Conservation (phyloP, 1,284 basidiomycete species). For the Cronartium quercuum region DNA sequence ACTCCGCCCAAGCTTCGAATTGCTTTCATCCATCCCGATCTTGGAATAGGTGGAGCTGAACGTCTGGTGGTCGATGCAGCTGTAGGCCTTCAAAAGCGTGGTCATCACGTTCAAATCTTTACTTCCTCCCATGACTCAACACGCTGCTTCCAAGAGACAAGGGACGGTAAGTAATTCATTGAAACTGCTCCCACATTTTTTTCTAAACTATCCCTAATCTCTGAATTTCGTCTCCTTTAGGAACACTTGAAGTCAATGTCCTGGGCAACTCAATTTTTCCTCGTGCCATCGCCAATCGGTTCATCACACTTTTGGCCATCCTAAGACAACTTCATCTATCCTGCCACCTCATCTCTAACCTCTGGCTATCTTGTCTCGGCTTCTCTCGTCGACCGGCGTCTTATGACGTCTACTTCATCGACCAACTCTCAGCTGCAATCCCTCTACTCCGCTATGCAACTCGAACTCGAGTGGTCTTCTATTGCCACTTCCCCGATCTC, state of each 20-base stretch:
- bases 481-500: slow-evolving; percentile 97
- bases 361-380: slow-evolving; percentile 54
- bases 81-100: slow-evolving; percentile 71
- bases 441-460: slow-evolving; percentile 68
- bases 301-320: slow-evolving; percentile 72
- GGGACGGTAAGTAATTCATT: slow-evolving; percentile 60
- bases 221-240: slow-evolving; percentile 51
- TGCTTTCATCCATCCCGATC: slow-evolving; percentile 88
- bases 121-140: slow-evolving; percentile 83
- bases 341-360: slow-evolving; percentile 52
- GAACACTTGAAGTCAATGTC: slow-evolving; percentile 74
- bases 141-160: slow-evolving; percentile 64
- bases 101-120: slow-evolving; percentile 84
- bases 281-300: slow-evolving; percentile 64
- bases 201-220: background rate
- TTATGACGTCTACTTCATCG: slow-evolving; percentile 81
- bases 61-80: slow-evolving; percentile 94
- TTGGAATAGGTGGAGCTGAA: slow-evolving; percentile 96
- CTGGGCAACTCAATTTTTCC: slow-evolving; percentile 67
- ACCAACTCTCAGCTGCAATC: slow-evolving; percentile 86
- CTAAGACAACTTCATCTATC: slow-evolving; percentile 68
- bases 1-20: slow-evolving; percentile 52
- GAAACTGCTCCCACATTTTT: background rate
- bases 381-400: slow-evolving; percentile 40
- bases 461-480: slow-evolving; percentile 78